These are phyloP conservation scores for Pythium guiyangense DNA, from an alignment of 352 stramenopile species.

Conservation along the genomic window DNA sequence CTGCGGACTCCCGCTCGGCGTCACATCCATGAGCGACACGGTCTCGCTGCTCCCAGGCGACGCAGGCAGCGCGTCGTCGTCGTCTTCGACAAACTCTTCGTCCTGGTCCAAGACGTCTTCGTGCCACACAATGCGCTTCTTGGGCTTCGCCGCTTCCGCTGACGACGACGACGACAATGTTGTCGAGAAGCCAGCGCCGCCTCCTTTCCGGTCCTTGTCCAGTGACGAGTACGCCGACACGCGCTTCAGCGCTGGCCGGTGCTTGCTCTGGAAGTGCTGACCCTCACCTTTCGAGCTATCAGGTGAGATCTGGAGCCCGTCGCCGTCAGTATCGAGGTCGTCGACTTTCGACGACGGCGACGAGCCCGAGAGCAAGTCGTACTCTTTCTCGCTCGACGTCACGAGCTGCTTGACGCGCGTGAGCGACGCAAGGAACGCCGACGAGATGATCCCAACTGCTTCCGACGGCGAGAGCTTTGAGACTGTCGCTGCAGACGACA, in stretches of 20 bases:
- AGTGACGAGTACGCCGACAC: conserved; percentile 71
- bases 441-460: conserved; percentile 56
- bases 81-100: conserved; percentile 66
- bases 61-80: conserved; percentile 9
- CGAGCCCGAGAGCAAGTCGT: conserved; percentile 64
- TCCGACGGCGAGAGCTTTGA: conserved; percentile 51
- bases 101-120: conserved; percentile 74
- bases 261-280: conserved; percentile 50
- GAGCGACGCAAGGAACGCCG: conserved; percentile 58
- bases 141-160: conserved; percentile 15
- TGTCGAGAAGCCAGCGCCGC: not conserved
- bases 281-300: conserved; percentile 51
- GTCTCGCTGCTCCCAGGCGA: conserved; percentile 28
- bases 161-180: not conserved
- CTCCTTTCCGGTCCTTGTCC: conserved; percentile 30
- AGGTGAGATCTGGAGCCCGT: conserved; percentile 78
- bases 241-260: conserved; percentile 64
- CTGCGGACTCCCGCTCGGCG: conserved; percentile 19
- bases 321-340: conserved; percentile 73
- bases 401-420: conserved; percentile 57
- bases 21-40: conserved; percentile 41
- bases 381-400: conserved; percentile 50
- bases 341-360: conserved; percentile 49
- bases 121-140: conserved; percentile 63
- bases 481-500: conserved; percentile 1